These are phyloP conservation scores for Acacia acuminata DNA, from an alignment of 306 rosid species.

Conservation along the genomic window DNA sequence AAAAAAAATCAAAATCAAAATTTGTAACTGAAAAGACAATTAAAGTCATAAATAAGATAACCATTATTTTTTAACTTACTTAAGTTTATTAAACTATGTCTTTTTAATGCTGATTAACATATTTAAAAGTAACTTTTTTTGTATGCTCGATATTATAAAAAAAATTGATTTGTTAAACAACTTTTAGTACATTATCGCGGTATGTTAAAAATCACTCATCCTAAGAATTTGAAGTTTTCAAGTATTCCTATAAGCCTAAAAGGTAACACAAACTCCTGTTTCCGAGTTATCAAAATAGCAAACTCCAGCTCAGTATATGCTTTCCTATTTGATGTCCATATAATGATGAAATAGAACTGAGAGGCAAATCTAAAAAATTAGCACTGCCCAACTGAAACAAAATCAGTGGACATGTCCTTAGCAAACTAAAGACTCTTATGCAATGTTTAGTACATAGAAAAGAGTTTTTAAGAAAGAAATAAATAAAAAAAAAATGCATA, in stretches of 20 bases:
- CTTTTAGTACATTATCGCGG: not conserved
- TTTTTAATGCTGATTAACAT: too few species aligned
- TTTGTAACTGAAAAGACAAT: too few species aligned
- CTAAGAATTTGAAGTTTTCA: too few species aligned
- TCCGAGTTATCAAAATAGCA: too few species aligned
- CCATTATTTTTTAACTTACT: too few species aligned
- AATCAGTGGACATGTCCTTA: not conserved
- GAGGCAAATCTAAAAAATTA: conserved; percentile 7
- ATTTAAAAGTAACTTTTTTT: too few species aligned
- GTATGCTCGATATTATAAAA: too few species aligned
- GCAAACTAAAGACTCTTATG: not conserved
- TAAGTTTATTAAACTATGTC: too few species aligned
- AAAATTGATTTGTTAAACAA: not conserved
- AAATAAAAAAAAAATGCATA: not conserved
- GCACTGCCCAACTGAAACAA: not conserved
- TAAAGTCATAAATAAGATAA: too few species aligned
- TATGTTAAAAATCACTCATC: not conserved
- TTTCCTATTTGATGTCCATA: too few species aligned
- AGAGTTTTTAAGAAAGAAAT: not conserved
- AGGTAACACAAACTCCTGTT: not conserved
- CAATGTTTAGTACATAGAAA: too few species aligned
- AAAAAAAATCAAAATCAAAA: too few species aligned
- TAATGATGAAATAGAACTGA: not conserved
- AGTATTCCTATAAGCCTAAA: not conserved
- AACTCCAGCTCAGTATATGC: not conserved